Percentiles rank a stretch among this genome's conserved stretches.
Conservation (phyloP, 2,329 filamentous ascomycete genomes). For the Knufia fluminis region DNA sequence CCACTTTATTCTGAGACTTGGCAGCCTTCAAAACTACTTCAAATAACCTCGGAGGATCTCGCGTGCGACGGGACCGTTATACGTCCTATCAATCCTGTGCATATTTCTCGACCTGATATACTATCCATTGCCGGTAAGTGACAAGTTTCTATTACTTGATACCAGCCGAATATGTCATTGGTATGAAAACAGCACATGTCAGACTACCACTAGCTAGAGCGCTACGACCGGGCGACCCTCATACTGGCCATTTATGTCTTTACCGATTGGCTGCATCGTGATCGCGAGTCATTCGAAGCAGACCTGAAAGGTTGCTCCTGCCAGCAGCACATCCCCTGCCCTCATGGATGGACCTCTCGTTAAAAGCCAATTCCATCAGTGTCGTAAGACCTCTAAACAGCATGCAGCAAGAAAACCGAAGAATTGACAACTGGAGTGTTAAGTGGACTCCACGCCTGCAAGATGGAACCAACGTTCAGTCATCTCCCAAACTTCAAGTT, state of each 20-base stretch:
- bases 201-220: background rate
- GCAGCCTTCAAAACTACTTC: no score
- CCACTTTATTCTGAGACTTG: no score
- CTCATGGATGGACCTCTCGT: background rate
- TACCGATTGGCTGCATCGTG: background rate
- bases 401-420: background rate
- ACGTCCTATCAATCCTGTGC: no score
- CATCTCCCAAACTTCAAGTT: background rate
- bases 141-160: slow-evolving; percentile 5
- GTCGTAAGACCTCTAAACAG: no score
- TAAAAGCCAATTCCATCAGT: no score
- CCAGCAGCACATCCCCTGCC: background rate
- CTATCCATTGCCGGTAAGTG: background rate
- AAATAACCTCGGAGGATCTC: no score
- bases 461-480: background rate
- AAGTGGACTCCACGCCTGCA: background rate
- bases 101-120: no score
- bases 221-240: background rate
- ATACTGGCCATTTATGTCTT: background rate
- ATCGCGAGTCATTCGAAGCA: background rate
- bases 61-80: no score
- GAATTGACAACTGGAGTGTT: background rate
- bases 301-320: background rate
- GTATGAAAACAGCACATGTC: slow-evolving; percentile 9
- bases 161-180: background rate